Evolutionary conservation across 192 early-diverging fungal genomes (phyloP), one percentile per base, ranked within the genome.

Genomic region (Backusella parvicylindrica): DNA sequence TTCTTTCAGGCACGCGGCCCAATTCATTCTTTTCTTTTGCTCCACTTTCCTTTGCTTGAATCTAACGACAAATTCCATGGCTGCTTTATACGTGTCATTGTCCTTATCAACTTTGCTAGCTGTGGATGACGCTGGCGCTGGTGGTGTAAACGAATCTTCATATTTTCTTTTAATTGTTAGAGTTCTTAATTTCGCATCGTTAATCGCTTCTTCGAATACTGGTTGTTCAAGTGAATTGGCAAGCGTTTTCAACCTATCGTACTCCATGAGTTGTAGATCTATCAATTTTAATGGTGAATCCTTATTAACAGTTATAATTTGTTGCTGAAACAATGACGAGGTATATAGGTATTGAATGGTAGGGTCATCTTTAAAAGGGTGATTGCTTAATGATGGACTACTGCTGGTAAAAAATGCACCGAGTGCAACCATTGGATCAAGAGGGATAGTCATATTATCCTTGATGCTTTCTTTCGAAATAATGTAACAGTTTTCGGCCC

Each of bases 11-110:
- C 64, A 66, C 0, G 33, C 32, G 16, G 0, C n/a, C 64, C 64
- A 66, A 66, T 66, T 18, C 64, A 66, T 66, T 21, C 33, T 21
- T 66, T 66, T 31, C 33, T 3, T 16, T 41, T 68, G 0, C 26
- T 41, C 67, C 67, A 28, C 36, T 68, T 28, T 68, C 36, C 41
- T 68, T 68, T 41, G 23, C 6, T 68, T 68, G 26, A 68, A 68
- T 43, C 41, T 37, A 28, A 8, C 38, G 67, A 68, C 67, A 68
- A 41, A 68, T 41, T 68, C 2, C 47, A 40, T 66, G 64, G 64
- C 64, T 66, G 0, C 18, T 66, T 66, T 7, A 66, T 37, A 66
- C 64, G n/a, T 41, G 40, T 41, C 8, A 41, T 13, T 41, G 40
- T 41, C 8, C 12, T 11, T 41, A 3, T 41, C 40, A 41, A 11